Percentiles rank a stretch among this genome's conserved stretches.
phyloP scores from a whole-genome alignment of 306 rosid species.

The Medicago ruthenica region DNA sequence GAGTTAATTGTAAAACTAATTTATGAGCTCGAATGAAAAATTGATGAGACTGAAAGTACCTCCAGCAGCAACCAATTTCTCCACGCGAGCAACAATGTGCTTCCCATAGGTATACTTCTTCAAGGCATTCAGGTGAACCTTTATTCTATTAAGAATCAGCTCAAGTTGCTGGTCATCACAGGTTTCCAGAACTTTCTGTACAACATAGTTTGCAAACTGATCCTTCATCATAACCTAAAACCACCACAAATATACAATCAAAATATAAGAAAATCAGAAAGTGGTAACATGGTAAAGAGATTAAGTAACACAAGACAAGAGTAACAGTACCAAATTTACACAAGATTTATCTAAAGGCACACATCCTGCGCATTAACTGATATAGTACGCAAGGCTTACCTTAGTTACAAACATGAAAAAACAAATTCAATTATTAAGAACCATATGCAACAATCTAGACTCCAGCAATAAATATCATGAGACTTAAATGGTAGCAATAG shows the following conservation, averaged over 20 bases:
- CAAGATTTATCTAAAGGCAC: no score
- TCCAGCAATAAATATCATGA: no score
- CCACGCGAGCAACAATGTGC: slow-evolving; percentile 98
- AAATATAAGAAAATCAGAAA: slow-evolving; percentile 4
- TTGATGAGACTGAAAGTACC: slow-evolving; percentile 55
- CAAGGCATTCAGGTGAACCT: slow-evolving; percentile 93
- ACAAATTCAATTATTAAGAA: no score
- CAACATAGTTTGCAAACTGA: slow-evolving; percentile 95
- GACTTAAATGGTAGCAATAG: no score
- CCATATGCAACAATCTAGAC: no score
- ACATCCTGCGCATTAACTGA: no score
- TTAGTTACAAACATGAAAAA: no score
- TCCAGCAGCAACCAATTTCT: slow-evolving; percentile 97
- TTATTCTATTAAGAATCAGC: slow-evolving; percentile 86
- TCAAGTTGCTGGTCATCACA: slow-evolving; percentile 97
- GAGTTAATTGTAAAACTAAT: neutral
- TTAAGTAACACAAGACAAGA: neutral
- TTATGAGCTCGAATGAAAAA: neutral
- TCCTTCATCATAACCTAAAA: slow-evolving; percentile 89
- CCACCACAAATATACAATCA: slow-evolving; percentile 23
- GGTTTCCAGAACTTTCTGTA: slow-evolving; percentile 93
- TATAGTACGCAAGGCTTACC: no score
- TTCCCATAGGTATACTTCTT: slow-evolving; percentile 96
- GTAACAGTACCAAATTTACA: neutral
- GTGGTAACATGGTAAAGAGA: neutral